Base-by-base conservation (phyloP, 768 basidiomycete species). In the Collybia sordida region DNA sequence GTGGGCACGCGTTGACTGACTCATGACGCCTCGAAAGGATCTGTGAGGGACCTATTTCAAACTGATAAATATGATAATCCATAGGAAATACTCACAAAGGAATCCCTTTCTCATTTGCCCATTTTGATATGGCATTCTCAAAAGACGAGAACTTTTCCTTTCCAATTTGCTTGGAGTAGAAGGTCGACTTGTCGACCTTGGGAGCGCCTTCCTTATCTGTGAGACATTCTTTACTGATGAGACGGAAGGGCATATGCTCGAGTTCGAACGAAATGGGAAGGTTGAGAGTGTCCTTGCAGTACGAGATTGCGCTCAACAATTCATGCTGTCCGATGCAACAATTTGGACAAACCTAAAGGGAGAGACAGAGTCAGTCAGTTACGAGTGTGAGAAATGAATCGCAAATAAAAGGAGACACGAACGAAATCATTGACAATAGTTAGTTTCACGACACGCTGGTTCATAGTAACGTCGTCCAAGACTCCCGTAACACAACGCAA, bases 1-100 rank as follows among this genome's bases (percentile, higher is more conserved):
- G 64, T 92, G 90, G 7, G 85, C 86, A 17, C 74, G 70, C 31
- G 75, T 82, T n/a, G 89, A 86, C 59, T 82, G 80, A 46, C 78
- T 74, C 53, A 91, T 73, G 12, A 73, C 72, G 17, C 88, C 88
- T 14, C 72, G 73, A 59, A 82, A 82, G 3, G 72, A 70, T 45
- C 87, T 89, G 58, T 14, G 24, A 44, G 37, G 19, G 21, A 23
- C 15, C 15, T 6, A 25, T 14, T 41, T 27, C 44, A 59, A 37
- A 15, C 49, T 40, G 57, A 43, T 27, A 8, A 39, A n/a, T 21
- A 23, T 3, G 1, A 15, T 5, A 21, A 39, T 45, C 28, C 36
- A 40, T 53, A 49, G 47, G 45, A 23, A 11, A 28, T 4, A 68
- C 80, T 57, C 65, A 86, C 83, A 84, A 69, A 28, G 79, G 74